phyloP scores from a whole-genome alignment of 805 yeast genomes.

The Candida pseudoglaebosa region DNA sequence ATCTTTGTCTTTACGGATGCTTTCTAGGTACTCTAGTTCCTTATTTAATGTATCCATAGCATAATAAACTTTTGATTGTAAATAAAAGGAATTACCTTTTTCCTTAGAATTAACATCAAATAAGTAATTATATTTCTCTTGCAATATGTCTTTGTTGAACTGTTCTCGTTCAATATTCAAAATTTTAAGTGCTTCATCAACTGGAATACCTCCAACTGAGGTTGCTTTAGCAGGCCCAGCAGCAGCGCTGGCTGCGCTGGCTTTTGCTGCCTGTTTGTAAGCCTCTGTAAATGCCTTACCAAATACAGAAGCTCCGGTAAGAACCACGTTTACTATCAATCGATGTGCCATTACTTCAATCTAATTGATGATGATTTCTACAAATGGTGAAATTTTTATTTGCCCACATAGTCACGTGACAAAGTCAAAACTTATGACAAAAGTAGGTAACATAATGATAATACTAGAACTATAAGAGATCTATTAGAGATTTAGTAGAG shows the following conservation, averaged over 20 bases:
- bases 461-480: too few species aligned
- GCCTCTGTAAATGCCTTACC: conserved; percentile 97
- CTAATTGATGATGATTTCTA: background rate
- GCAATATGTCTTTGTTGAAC: conserved; percentile 54
- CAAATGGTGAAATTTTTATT: background rate
- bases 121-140: conserved; percentile 71
- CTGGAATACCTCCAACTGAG: conserved; percentile 71
- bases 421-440: background rate
- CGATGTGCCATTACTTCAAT: conserved; percentile 75
- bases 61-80: conserved; percentile 89
- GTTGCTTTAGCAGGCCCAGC: conserved; percentile 41
- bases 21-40: conserved; percentile 63
- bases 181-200: conserved; percentile 90
- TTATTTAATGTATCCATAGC: conserved; percentile 88
- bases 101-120: conserved; percentile 89
- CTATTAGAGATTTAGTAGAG: too few species aligned
- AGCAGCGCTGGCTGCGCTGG: conserved; percentile 66
- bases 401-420: background rate
- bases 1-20: conserved; percentile 29
- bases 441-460: background rate
- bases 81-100: conserved; percentile 91
- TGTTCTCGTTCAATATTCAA: conserved; percentile 66
- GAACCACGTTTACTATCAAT: conserved; percentile 78
- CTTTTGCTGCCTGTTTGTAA: conserved; percentile 92
- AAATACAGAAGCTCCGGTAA: conserved; percentile 93